A percentile compares a stretch with the other conserved stretches of the same genome.
Conservation (phyloP, 176 grass and related monocot species). For the Avena eriantha region DNA sequence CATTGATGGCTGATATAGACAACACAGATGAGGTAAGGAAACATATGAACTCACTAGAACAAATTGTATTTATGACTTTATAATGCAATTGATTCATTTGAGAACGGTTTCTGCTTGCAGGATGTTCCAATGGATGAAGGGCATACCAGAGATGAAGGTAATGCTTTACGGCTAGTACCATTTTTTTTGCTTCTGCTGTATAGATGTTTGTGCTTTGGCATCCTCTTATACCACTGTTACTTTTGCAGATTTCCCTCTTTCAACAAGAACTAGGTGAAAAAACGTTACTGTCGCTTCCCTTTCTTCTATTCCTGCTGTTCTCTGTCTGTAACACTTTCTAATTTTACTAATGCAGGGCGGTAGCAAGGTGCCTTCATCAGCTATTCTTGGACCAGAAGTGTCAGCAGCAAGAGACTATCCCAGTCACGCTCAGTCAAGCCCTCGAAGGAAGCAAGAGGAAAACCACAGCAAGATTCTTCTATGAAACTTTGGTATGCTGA, state of each 20-base stretch:
- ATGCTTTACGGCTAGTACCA: background rate
- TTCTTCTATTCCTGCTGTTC: conserved; percentile 19
- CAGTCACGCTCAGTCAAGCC: conserved; percentile 55
- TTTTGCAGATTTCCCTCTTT: conserved; percentile 65
- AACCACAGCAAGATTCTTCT: conserved; percentile 83
- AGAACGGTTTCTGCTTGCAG: conserved; percentile 35
- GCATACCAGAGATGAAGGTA: conserved; percentile 53
- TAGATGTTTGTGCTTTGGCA: background rate
- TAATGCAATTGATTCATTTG: conserved; percentile 32
- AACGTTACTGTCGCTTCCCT: conserved; percentile 31
- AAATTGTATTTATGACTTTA: background rate
- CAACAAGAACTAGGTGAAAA: conserved; percentile 66
- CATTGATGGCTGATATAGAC: conserved; percentile 40
- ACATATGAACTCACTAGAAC: conserved; percentile 1
- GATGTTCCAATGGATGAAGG: conserved; percentile 57
- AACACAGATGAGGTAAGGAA: conserved; percentile 50
- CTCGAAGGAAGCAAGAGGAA: conserved; percentile 66
- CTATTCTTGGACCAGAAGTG: conserved; percentile 49
- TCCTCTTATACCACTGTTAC: conserved; percentile 37
- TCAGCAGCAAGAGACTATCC: conserved; percentile 36
- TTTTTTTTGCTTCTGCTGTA: conserved; percentile 23
- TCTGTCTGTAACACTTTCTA: conserved; percentile 17
- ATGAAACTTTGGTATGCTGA: conserved; percentile 80
- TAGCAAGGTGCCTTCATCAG: conserved; percentile 58
- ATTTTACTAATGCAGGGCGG: conserved; percentile 55